phyloP scores from a whole-genome alignment of 768 basidiomycete genomes.

The Gymnopilus junonius region DNA sequence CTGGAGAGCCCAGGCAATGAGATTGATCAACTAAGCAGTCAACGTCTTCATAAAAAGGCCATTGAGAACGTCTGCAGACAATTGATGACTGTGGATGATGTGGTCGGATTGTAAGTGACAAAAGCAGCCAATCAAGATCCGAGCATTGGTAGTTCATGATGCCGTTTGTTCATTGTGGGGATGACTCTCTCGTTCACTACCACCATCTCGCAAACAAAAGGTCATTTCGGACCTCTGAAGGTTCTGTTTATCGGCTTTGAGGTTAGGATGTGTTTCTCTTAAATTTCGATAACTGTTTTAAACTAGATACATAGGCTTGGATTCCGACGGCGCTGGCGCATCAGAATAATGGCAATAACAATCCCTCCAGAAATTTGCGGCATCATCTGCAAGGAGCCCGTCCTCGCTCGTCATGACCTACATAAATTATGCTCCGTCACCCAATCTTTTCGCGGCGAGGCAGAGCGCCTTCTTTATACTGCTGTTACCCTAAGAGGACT shows the following conservation, averaged over 20 bases:
- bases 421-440: conserved; percentile 23
- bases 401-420: conserved; percentile 15
- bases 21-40: not conserved
- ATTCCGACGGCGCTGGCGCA: not conserved
- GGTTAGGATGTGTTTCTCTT: not conserved
- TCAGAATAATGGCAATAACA: not conserved
- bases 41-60: not conserved
- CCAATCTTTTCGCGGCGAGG: conserved; percentile 25
- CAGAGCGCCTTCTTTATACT: conserved; percentile 27
- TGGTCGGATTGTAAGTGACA: not conserved
- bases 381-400: conserved; percentile 23
- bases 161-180: too few species aligned
- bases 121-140: too few species aligned
- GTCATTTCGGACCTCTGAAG: not conserved
- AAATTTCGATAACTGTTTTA: too few species aligned
- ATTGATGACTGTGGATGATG: not conserved
- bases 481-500: conserved; percentile 14
- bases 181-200: not conserved
- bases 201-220: not conserved
- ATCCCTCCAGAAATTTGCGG: conserved; percentile 29
- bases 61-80: not conserved
- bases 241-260: not conserved
- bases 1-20: too few species aligned
- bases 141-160: too few species aligned
- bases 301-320: not conserved